These are phyloP conservation scores for Hypoxylon sp. DNA, from an alignment of 2,329 filamentous ascomycete genomes.

Conservation along the genomic window DNA sequence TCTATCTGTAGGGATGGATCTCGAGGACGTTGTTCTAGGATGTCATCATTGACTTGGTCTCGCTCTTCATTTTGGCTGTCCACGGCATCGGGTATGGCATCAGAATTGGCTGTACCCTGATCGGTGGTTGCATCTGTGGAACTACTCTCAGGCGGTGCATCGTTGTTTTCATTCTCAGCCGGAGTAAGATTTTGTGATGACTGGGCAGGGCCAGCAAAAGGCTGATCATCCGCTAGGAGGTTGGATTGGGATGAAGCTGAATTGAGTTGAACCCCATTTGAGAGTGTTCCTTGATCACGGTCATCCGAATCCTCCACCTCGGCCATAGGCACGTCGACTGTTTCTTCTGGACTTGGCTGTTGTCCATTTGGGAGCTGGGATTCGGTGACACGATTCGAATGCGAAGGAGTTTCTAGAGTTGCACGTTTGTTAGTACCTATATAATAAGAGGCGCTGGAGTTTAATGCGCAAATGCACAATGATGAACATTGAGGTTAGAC, in stretches of 20 bases:
- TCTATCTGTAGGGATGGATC: constrained; percentile 45
- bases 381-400: constrained; percentile 9
- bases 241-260: background rate
- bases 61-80: constrained; percentile 18
- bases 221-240: constrained; percentile 1
- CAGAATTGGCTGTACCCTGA: background rate
- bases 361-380: constrained; percentile 13
- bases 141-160: background rate
- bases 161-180: constrained; percentile 14
- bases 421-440: constrained; percentile 20
- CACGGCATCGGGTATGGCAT: background rate
- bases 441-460: background rate
- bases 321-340: constrained; percentile 23
- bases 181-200: background rate
- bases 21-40: constrained; percentile 43
- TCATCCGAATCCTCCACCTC: constrained; percentile 15
- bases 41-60: constrained; percentile 32
- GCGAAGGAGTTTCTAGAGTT: background rate
- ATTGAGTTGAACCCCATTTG: constrained; percentile 4
- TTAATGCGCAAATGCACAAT: background rate
- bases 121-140: background rate
- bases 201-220: constrained; percentile 1
- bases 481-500: constrained; percentile 17
- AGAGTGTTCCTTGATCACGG: constrained; percentile 4
- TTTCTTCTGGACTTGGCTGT: background rate